phyloP scores from a whole-genome alignment of 2,329 filamentous ascomycete genomes.

The Stemphylium vesicarium region DNA sequence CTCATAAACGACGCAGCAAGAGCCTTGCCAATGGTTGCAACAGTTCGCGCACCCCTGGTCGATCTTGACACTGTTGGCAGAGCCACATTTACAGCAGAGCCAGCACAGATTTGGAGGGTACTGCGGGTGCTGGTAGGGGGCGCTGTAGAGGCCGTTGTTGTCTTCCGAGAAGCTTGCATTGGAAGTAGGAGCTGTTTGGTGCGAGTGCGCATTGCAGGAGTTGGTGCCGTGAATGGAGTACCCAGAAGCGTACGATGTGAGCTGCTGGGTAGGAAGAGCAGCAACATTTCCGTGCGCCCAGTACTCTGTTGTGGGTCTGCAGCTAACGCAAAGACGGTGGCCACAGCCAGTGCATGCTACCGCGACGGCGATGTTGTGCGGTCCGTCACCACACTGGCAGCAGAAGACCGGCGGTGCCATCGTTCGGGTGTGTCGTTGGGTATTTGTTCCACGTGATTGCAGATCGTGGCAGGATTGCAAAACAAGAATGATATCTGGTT shows the following conservation, averaged over 20 bases:
- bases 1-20: neutral
- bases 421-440: neutral
- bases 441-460: too few species aligned
- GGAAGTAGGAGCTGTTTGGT: too few species aligned
- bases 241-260: neutral
- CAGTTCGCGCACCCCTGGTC: neutral
- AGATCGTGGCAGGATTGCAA: too few species aligned
- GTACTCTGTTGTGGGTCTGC: too few species aligned
- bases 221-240: neutral
- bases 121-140: neutral
- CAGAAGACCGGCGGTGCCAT: neutral
- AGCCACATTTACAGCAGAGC: neutral
- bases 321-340: too few species aligned
- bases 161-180: neutral
- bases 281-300: too few species aligned
- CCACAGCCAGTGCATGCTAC: too few species aligned
- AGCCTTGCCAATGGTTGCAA: neutral
- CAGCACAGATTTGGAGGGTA: neutral
- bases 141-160: neutral
- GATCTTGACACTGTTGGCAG: neutral
- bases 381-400: slow-evolving; percentile 3
- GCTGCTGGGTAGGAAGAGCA: too few species aligned
- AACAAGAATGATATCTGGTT: too few species aligned
- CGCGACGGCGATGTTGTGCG: neutral
- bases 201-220: too few species aligned